A percentile compares a stretch with the other conserved stretches of the same genome.
These are phyloP conservation scores for Angophora floribunda DNA, from an alignment of 345 rosid species.

Conservation along the genomic window DNA sequence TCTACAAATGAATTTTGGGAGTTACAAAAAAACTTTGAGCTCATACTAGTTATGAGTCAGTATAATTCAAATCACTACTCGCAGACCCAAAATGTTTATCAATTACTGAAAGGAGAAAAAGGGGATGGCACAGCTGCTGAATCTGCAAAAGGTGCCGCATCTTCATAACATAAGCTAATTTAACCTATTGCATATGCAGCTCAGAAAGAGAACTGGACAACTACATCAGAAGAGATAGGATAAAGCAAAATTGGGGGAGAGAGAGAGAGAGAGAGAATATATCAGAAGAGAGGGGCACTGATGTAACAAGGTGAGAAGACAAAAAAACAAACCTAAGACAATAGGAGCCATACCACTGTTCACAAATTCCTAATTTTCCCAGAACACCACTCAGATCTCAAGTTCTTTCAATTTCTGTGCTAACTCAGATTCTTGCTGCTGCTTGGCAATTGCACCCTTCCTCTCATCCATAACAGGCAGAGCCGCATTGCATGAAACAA, in stretches of 20 bases:
- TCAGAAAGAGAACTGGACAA: neutral
- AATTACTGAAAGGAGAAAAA: neutral
- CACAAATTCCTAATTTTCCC: neutral
- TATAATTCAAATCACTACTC: neutral
- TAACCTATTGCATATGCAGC: neutral
- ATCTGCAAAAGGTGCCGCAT: neutral
- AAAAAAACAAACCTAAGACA: constrained; percentile 17
- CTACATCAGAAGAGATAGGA: neutral
- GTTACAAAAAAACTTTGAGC: neutral
- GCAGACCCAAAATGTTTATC: neutral
- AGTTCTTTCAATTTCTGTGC: constrained; percentile 46
- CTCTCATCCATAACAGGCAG: constrained; percentile 14
- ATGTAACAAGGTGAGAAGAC: neutral
- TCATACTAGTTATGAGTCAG: neutral
- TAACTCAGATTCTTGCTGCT: constrained; percentile 21
- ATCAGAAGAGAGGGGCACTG: neutral
- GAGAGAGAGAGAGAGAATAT: neutral
- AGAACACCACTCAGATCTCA: constrained; percentile 22
- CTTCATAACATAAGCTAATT: neutral
- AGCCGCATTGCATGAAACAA: constrained; percentile 4
- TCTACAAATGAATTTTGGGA: neutral
- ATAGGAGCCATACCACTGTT: neutral
- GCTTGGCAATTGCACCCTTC: constrained; percentile 2
- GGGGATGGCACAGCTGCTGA: neutral
- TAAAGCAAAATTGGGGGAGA: neutral